Conservation (phyloP, 768 basidiomycete species). For the Pleurotus ostreatus region DNA sequence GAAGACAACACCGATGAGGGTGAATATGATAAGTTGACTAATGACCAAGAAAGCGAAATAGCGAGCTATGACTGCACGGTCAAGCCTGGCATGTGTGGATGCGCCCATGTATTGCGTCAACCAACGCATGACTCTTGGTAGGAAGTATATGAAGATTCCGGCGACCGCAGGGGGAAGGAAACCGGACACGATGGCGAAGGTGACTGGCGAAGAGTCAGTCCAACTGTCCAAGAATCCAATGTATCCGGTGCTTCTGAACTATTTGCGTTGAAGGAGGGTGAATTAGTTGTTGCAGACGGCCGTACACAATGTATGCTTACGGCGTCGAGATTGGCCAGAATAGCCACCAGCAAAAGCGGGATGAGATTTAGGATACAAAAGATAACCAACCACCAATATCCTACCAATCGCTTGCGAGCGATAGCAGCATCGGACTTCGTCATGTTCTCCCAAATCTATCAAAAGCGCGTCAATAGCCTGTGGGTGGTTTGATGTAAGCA, state of each 20-base stretch:
- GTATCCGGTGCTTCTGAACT: conserved; percentile 47
- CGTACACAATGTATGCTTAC: conserved; percentile 29
- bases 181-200: conserved; percentile 77
- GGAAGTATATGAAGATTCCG: conserved; percentile 67
- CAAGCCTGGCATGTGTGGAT: conserved; percentile 57
- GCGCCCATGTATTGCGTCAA: conserved; percentile 57
- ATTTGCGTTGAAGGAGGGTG: not conserved
- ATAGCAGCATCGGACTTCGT: conserved; percentile 49
- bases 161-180: conserved; percentile 79
- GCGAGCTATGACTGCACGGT: conserved; percentile 74
- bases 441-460: conserved; percentile 76
- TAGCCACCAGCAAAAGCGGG: conserved; percentile 75
- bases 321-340: conserved; percentile 76
- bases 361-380: conserved; percentile 81
- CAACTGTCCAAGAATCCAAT: conserved; percentile 63
- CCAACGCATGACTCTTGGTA: conserved; percentile 78
- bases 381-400: conserved; percentile 59
- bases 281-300: not conserved
- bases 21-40: conserved; percentile 83
- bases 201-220: conserved; percentile 48
- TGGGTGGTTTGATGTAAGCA: conserved; percentile 13
- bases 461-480: not conserved
- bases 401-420: conserved; percentile 49
- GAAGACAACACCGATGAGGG: conserved; percentile 71
- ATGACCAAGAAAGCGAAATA: conserved; percentile 86